These are phyloP conservation scores for Kazachstania sp. DNA, from an alignment of 1,139 yeast species.

Conservation along the genomic window DNA sequence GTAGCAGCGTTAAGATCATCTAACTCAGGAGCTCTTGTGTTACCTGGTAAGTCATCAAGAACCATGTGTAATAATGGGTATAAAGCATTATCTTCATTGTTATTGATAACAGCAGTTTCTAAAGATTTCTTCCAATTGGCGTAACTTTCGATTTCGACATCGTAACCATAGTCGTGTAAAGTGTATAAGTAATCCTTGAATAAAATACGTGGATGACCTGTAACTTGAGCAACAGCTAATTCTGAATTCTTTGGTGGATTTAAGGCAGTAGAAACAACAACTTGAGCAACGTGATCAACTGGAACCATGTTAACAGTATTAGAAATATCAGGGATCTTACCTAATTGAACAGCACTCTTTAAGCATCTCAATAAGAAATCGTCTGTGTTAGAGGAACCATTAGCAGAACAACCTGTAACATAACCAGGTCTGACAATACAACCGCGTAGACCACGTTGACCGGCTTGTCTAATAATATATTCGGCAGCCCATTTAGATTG, in stretches of 20 bases:
- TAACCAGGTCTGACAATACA: slow-evolving; percentile 93
- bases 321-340: slow-evolving; percentile 72
- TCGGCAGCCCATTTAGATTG: slow-evolving; percentile 98
- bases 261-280: slow-evolving; percentile 74
- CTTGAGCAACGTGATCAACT: slow-evolving; percentile 94
- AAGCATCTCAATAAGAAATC: slow-evolving; percentile 90
- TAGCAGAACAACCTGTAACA: slow-evolving; percentile 74
- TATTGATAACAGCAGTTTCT: slow-evolving; percentile 68
- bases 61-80: slow-evolving; percentile 93
- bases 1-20: slow-evolving; percentile 72
- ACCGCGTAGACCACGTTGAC: slow-evolving; percentile 76
- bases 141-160: slow-evolving; percentile 54
- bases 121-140: slow-evolving; percentile 68
- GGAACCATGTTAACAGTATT: slow-evolving; percentile 95
- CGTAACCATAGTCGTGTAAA: slow-evolving; percentile 64
- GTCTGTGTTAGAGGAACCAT: slow-evolving; percentile 91
- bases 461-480: slow-evolving; percentile 78
- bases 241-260: slow-evolving; percentile 52
- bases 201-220: slow-evolving; percentile 86
- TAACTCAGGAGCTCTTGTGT: slow-evolving; percentile 89
- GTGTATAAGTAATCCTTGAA: slow-evolving; percentile 67
- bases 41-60: slow-evolving; percentile 80
- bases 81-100: slow-evolving; percentile 69
- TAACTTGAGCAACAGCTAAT: slow-evolving; percentile 83
- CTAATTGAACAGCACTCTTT: slow-evolving; percentile 88